Conservation (phyloP, 441 rosid genomes). For the Corymbia calophylla region DNA sequence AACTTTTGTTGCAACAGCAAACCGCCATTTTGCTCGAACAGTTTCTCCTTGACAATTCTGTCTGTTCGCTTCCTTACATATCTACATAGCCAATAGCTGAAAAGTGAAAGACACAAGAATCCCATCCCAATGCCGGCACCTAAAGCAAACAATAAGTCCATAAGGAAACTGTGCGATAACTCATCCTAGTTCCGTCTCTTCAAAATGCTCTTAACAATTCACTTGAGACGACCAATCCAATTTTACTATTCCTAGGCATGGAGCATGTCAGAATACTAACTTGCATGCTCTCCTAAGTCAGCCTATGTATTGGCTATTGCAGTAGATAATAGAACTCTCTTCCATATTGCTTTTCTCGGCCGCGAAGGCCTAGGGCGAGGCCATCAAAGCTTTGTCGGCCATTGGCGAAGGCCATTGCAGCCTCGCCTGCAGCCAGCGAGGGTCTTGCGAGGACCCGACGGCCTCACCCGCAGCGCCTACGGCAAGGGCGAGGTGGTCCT, state of each 20-base stretch:
- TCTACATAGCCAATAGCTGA: background rate
- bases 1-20: constrained; percentile 23
- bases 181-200: background rate
- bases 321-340: background rate
- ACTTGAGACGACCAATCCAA: background rate
- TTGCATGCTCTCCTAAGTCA: background rate
- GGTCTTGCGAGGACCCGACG: too few relatives aligned
- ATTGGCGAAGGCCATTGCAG: too few relatives aligned
- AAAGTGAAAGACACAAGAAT: background rate
- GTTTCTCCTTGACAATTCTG: background rate
- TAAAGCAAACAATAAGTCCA: background rate
- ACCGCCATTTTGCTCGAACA: constrained; percentile 31
- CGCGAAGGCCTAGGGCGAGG: too few relatives aligned
- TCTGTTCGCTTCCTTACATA: background rate
- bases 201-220: background rate
- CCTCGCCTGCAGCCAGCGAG: too few relatives aligned
- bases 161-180: background rate
- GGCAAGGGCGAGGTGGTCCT: too few relatives aligned
- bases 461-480: too few relatives aligned
- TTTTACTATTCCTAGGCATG: background rate
- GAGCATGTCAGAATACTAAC: background rate
- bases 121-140: background rate
- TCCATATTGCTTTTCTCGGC: background rate
- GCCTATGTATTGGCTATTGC: background rate
- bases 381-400: too few relatives aligned